Conservation (phyloP, 345 rosid genomes). For the Geranium brycei region DNA sequence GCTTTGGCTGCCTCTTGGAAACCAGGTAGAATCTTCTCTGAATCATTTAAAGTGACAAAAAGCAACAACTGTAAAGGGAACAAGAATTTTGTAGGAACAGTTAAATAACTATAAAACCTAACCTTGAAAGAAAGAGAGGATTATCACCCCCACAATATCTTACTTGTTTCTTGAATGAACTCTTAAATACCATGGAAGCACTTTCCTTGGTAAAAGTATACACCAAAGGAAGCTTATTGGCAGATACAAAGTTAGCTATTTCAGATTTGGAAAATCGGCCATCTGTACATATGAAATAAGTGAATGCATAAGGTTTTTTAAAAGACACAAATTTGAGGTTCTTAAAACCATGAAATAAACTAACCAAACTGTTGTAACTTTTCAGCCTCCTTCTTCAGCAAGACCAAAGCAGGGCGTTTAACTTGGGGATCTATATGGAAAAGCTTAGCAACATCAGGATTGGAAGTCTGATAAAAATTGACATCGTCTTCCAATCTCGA, state of each 20-base stretch:
- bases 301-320: background rate
- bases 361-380: conserved; percentile 64
- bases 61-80: conserved; percentile 49
- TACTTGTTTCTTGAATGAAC: conserved; percentile 82
- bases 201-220: conserved; percentile 64
- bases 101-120: background rate
- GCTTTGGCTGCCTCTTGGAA: conserved; percentile 74
- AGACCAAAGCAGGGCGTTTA: conserved; percentile 71
- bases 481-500: conserved; percentile 83
- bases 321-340: background rate
- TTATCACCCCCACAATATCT: background rate
- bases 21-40: conserved; percentile 46
- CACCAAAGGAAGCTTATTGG: conserved; percentile 83
- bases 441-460: conserved; percentile 82
- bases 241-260: conserved; percentile 50
- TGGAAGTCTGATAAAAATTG: conserved; percentile 77
- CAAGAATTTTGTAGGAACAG: background rate
- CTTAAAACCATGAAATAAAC: conserved; percentile 14
- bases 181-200: conserved; percentile 69
- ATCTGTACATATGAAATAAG: conserved; percentile 28
- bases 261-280: conserved; percentile 69
- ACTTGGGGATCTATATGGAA: conserved; percentile 66
- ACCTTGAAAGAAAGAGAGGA: background rate
- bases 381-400: conserved; percentile 79
- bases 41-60: conserved; percentile 54